phyloP scores from a whole-genome alignment of 805 yeast species.

The Maudiozyma serrabonitensis region DNA sequence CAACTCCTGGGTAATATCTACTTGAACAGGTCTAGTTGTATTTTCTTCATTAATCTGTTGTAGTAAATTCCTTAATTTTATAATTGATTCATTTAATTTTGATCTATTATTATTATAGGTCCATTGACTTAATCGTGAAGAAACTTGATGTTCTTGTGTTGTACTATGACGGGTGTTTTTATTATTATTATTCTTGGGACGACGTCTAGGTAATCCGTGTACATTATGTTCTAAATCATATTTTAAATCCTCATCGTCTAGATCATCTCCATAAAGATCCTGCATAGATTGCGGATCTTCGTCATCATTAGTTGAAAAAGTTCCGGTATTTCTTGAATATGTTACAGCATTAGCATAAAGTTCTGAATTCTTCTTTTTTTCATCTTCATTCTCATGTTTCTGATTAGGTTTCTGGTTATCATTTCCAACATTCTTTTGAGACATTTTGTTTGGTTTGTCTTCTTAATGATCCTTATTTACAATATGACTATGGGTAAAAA shows the following conservation, averaged over 20 bases:
- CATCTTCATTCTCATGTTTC: background rate
- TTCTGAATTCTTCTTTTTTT: background rate
- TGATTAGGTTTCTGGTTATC: too few relatives aligned
- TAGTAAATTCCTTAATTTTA: conserved; percentile 42
- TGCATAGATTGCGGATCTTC: background rate
- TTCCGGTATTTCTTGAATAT: conserved; percentile 5
- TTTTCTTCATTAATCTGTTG: conserved; percentile 48
- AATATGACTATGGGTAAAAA: too few relatives aligned
- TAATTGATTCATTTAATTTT: conserved; percentile 52
- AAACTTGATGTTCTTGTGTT: conserved; percentile 12
- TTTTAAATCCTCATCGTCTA: background rate
- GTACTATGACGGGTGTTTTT: background rate
- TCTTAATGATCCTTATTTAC: too few relatives aligned
- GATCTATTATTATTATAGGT: conserved; percentile 67
- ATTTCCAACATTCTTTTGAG: too few relatives aligned
- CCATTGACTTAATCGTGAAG: conserved; percentile 50
- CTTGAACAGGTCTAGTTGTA: conserved; percentile 47
- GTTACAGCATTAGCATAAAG: conserved; percentile 1
- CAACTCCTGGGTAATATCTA: conserved; percentile 34
- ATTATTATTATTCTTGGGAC: background rate
- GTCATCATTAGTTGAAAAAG: background rate
- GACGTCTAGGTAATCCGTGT: background rate
- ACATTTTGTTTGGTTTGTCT: too few relatives aligned
- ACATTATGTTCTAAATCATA: background rate
- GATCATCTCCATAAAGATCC: background rate